Percentiles rank a stretch among this genome's conserved stretches.
These are phyloP conservation scores for Paecilomyces niveus DNA, from an alignment of 2,329 filamentous ascomycete genomes.

Conservation along the genomic window DNA sequence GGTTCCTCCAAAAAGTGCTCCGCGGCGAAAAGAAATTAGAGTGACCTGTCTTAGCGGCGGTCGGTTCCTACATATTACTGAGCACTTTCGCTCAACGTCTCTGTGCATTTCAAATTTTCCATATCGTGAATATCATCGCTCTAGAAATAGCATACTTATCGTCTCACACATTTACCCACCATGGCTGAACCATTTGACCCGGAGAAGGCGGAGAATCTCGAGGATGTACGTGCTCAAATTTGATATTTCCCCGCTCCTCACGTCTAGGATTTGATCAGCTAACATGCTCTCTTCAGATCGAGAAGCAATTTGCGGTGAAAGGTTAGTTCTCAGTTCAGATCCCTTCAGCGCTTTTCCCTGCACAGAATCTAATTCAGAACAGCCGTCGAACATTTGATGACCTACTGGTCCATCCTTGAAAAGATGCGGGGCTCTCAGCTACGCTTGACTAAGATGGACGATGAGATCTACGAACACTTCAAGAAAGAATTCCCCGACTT, in stretches of 20 bases:
- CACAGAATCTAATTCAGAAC: conserved; percentile 7
- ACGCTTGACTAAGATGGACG: conserved; percentile 86
- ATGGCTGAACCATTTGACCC: conserved; percentile 44
- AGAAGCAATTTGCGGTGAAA: conserved; percentile 99
- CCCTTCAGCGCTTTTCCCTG: neutral
- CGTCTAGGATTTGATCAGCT: neutral
- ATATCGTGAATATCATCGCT: neutral
- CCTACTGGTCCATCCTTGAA: conserved; percentile 94
- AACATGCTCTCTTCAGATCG: conserved; percentile 56
- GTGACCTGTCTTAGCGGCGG: conserved; percentile 18
- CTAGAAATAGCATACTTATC: neutral
- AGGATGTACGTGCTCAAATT: conserved; percentile 49
- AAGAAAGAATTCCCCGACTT: conserved; percentile 86
- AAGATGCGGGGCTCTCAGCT: conserved; percentile 81
- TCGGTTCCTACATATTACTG: neutral
- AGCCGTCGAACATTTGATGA: conserved; percentile 90
- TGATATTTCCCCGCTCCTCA: neutral
- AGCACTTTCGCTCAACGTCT: neutral
- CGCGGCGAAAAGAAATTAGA: conserved; percentile 26
- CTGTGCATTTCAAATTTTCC: neutral
- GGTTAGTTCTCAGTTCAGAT: conserved; percentile 42
- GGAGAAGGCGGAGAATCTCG: conserved; percentile 62
- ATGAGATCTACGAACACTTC: conserved; percentile 90
- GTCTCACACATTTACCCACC: conserved; percentile 10
- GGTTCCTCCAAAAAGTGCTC: conserved; percentile 11